Percentiles rank a stretch among this genome's conserved stretches.
These are phyloP conservation scores for Amaranthus palmeri DNA, from an alignment of 148 eudicot genomes.

Conservation along the genomic window DNA sequence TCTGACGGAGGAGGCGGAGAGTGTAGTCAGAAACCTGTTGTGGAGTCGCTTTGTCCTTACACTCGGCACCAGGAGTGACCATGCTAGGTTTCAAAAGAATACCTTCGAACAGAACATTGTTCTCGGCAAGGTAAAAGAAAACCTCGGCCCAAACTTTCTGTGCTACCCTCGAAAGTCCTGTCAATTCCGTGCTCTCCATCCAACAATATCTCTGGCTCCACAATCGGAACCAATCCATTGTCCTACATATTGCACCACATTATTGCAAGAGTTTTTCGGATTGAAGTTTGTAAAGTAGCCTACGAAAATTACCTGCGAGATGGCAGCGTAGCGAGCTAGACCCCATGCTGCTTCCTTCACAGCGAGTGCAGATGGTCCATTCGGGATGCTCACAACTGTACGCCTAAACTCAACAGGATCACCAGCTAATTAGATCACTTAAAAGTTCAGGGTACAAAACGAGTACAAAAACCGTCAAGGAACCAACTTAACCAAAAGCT, in stretches of 20 bases:
- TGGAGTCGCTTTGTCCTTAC: constrained; percentile 82
- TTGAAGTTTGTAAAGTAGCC: neutral
- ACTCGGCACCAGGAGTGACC: constrained; percentile 96
- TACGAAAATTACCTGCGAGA: constrained; percentile 50
- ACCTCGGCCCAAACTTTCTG: constrained; percentile 83
- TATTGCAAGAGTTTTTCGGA: neutral
- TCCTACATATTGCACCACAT: constrained; percentile 38
- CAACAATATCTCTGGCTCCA: constrained; percentile 88
- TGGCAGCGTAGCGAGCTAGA: constrained; percentile 89
- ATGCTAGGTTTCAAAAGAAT: constrained; percentile 91
- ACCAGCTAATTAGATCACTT: no score
- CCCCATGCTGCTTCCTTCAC: constrained; percentile 98
- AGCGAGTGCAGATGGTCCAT: constrained; percentile 87
- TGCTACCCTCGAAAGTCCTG: constrained; percentile 88
- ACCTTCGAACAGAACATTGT: constrained; percentile 89
- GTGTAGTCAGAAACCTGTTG: constrained; percentile 77
- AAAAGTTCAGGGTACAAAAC: no score
- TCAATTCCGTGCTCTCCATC: constrained; percentile 93
- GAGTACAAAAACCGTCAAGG: no score
- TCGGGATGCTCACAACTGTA: constrained; percentile 98
- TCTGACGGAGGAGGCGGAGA: constrained; percentile 61
- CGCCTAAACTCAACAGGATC: constrained; percentile 46
- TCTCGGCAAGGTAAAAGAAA: constrained; percentile 72
- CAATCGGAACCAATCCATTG: constrained; percentile 91
- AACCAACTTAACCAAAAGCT: no score